These are phyloP conservation scores for Epichloe glyceriae DNA, from an alignment of 2,329 filamentous ascomycete genomes.

Conservation along the genomic window DNA sequence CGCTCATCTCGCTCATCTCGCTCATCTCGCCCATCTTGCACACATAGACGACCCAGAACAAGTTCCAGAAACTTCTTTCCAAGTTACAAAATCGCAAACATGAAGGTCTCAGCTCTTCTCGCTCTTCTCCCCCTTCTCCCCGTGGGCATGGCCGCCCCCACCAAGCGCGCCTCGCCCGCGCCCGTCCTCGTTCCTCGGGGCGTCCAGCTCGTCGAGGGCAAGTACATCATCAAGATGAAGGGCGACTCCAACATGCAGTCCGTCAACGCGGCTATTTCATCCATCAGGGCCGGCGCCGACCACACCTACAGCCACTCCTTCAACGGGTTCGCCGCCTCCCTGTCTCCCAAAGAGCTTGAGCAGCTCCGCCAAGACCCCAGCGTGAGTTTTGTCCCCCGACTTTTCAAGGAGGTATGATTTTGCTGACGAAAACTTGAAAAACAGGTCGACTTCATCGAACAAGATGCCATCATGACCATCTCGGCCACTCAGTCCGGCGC, in stretches of 20 bases:
- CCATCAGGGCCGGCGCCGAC: constrained; percentile 20
- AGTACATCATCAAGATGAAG: constrained; percentile 26
- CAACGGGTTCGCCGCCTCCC: constrained; percentile 16
- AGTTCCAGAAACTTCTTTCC: not conserved
- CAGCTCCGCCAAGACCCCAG: constrained; percentile 15
- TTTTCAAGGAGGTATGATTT: not conserved
- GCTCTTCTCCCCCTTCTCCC: constrained; percentile 20
- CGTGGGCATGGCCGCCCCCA: constrained; percentile 18
- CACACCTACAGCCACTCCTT: constrained; percentile 17
- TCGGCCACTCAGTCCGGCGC: constrained; percentile 24
- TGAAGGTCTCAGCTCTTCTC: constrained; percentile 21
- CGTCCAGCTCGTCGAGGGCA: constrained; percentile 19
- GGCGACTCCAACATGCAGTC: constrained; percentile 11
- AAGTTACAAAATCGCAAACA: constrained; percentile 6
- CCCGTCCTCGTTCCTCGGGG: constrained; percentile 21
- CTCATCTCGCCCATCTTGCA: not conserved
- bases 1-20: not conserved
- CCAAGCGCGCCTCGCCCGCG: constrained; percentile 20
- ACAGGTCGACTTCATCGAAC: constrained; percentile 25
- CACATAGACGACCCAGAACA: not conserved
- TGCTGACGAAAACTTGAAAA: not conserved
- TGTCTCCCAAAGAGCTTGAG: constrained; percentile 14
- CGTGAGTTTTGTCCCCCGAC: constrained; percentile 7
- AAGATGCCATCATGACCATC: constrained; percentile 38
- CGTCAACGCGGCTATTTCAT: constrained; percentile 13